These are phyloP conservation scores for Vitis amurensis DNA, from an alignment of 164 flowering plant species.

Conservation along the genomic window DNA sequence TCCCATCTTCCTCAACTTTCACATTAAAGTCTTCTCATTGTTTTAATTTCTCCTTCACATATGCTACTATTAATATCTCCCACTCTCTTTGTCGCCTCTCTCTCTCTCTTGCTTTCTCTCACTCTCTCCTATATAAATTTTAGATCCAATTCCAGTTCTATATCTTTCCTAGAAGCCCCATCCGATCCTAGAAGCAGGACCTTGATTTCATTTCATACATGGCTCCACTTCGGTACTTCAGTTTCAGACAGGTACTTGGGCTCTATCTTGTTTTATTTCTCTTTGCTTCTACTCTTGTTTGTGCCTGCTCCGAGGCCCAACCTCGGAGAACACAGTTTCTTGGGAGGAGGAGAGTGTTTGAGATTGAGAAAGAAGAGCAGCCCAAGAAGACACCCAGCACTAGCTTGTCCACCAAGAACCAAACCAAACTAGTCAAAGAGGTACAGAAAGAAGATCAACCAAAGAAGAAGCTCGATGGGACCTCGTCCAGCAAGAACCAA, in stretches of 20 bases:
- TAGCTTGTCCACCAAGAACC: slow-evolving; percentile 8
- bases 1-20: slow-evolving; percentile 2
- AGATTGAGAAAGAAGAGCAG: slow-evolving; percentile 14
- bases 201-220: slow-evolving; percentile 12
- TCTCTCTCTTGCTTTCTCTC: slow-evolving; percentile 15
- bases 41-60: not conserved
- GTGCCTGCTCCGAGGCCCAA: slow-evolving; percentile 18
- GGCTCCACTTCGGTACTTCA: slow-evolving; percentile 25
- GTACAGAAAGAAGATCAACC: slow-evolving; percentile 11
- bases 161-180: not conserved
- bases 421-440: slow-evolving; percentile 20
- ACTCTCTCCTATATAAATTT: not conserved
- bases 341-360: slow-evolving; percentile 20
- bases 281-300: slow-evolving; percentile 17
- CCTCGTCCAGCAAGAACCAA: slow-evolving; percentile 28
- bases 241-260: slow-evolving; percentile 31
- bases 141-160: slow-evolving; percentile 9
- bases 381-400: slow-evolving; percentile 16
- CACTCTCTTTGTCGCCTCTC: too few species aligned
- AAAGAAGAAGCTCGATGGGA: slow-evolving; percentile 13
- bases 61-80: not conserved
- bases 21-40: slow-evolving; percentile 15
- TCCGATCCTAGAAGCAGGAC: not conserved
- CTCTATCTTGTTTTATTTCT: slow-evolving; percentile 23
- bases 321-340: slow-evolving; percentile 6